These are phyloP conservation scores for Trichoderma simmonsii DNA, from an alignment of 2,329 filamentous ascomycete species.

Conservation along the genomic window DNA sequence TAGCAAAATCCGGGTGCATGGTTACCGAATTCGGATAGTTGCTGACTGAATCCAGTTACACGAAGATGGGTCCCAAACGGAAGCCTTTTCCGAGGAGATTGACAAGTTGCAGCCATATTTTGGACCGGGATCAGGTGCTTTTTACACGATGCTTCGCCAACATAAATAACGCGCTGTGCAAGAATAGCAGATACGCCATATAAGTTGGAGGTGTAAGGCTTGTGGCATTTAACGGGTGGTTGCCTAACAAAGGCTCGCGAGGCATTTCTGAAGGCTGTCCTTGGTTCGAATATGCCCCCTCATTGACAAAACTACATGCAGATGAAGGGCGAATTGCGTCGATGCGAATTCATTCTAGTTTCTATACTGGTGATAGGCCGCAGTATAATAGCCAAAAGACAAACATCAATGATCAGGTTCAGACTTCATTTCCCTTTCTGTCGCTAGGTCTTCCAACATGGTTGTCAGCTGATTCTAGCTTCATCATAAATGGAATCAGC, in stretches of 20 bases:
- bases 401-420: background rate
- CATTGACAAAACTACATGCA: background rate
- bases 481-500: background rate
- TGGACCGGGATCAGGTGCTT: conserved; percentile 21
- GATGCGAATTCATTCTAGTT: background rate
- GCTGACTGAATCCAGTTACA: conserved; percentile 19
- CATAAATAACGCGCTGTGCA: background rate
- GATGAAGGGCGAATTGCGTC: background rate
- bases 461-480: background rate
- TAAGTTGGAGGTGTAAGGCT: background rate
- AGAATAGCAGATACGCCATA: background rate
- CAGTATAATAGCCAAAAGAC: background rate
- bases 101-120: conserved; percentile 20
- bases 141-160: conserved; percentile 22
- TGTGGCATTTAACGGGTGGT: background rate
- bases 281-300: background rate
- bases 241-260: background rate
- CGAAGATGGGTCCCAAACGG: conserved; percentile 19
- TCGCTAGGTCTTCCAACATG: background rate
- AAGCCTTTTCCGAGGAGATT: conserved; percentile 22
- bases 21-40: background rate
- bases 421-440: background rate
- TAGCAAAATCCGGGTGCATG: background rate
- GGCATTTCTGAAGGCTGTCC: background rate
- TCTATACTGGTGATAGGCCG: background rate